Evolutionary conservation across 2,329 filamentous ascomycete genomes (phyloP).

Genomic region (Fusarium lyarnte): DNA sequence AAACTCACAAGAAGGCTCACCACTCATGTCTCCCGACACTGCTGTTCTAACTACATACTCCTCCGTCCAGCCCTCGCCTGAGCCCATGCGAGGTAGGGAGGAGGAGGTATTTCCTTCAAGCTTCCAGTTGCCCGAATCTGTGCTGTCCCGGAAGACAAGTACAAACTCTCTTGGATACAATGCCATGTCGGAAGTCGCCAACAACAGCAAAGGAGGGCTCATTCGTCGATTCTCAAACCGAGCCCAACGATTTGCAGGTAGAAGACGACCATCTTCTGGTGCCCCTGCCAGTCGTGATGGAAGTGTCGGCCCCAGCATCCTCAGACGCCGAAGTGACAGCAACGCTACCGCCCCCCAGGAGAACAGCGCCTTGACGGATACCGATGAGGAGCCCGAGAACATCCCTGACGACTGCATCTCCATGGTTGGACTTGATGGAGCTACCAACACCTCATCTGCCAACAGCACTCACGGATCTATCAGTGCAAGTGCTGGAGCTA

Average conservation of each 20-base stretch:
- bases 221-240: constrained; percentile 88
- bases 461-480: constrained; percentile 60
- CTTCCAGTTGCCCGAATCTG: constrained; percentile 79
- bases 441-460: constrained; percentile 58
- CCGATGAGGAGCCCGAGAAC: constrained; percentile 60
- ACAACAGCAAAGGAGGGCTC: constrained; percentile 63
- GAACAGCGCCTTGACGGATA: constrained; percentile 57
- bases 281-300: constrained; percentile 82
- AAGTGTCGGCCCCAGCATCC: constrained; percentile 88
- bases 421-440: constrained; percentile 54
- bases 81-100: constrained; percentile 65
- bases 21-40: constrained; percentile 65
- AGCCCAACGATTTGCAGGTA: constrained; percentile 73
- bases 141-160: constrained; percentile 68
- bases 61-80: constrained; percentile 74
- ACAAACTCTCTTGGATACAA: constrained; percentile 72
- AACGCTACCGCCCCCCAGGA: constrained; percentile 74
- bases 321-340: constrained; percentile 89
- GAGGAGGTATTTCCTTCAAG: constrained; percentile 62
- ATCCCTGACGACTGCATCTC: constrained; percentile 48
- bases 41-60: constrained; percentile 65
- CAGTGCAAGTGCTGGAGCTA: constrained; percentile 53
- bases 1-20: constrained; percentile 64
- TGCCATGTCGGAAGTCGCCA: constrained; percentile 61
- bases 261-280: constrained; percentile 81